phyloP scores from a whole-genome alignment of 805 yeast genomes.

The Cyberlindnera meyerae region DNA sequence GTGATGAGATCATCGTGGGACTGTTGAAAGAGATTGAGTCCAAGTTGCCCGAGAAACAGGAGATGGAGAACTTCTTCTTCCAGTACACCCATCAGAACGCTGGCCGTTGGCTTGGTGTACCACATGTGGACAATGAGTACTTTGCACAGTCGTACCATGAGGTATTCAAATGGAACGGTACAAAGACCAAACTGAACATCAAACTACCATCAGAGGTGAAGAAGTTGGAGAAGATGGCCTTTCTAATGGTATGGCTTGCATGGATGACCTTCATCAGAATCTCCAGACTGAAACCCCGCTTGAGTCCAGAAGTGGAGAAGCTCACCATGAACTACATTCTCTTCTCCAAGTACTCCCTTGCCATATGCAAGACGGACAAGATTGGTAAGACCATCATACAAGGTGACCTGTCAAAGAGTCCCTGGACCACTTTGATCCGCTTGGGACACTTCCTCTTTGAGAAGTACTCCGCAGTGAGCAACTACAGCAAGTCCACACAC shows the following conservation, averaged over 20 bases:
- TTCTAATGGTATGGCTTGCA: conserved; percentile 7
- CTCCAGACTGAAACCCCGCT: conserved; percentile 3
- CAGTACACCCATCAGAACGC: conserved; percentile 5
- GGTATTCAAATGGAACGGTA: background rate
- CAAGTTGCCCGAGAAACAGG: conserved; percentile 2
- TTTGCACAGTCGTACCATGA: background rate
- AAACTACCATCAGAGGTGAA: conserved; percentile 3
- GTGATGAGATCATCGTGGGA: conserved; percentile 2
- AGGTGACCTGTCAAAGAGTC: conserved; percentile 2
- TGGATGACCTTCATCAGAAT: conserved; percentile 8
- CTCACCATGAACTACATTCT: conserved; percentile 4
- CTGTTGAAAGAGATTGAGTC: conserved; percentile 7
- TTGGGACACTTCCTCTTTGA: conserved; percentile 4
- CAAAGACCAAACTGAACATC: conserved; percentile 3
- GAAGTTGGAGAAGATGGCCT: conserved; percentile 4
- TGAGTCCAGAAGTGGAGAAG: conserved; percentile 1
- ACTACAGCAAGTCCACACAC: conserved; percentile 1
- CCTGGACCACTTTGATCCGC: conserved; percentile 2
- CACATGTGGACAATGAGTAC: conserved; percentile 2
- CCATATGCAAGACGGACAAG: conserved; percentile 1
- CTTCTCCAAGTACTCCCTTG: conserved; percentile 4
- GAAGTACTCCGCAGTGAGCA: conserved; percentile 7
- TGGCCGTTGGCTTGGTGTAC: conserved; percentile 7
- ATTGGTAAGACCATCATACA: conserved; percentile 5
- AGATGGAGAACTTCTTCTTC: conserved; percentile 6